Base-by-base conservation (phyloP, 345 rosid species). In the Zanthoxylum bungeanum region DNA sequence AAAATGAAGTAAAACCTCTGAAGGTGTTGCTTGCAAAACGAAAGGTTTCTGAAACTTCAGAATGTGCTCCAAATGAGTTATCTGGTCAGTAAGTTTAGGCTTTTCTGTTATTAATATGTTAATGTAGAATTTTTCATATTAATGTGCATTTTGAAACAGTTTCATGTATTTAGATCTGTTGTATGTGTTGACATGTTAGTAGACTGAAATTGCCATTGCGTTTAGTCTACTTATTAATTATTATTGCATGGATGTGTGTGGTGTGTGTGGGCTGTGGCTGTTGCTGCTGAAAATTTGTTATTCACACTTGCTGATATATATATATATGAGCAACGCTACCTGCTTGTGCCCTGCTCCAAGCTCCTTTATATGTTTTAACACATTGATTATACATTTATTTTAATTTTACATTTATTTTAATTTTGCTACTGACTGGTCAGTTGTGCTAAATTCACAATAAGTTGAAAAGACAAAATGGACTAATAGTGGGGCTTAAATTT, bases 1-100 rank as follows among this genome's bases (percentile, higher is more conserved):
- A 81, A 78, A 84, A 83, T 56, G 80, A 79, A 56, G 76, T 81
- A 74, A 73, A 78, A 47, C 71, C 27, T 53, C 49, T 83, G 9
- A 88, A 84, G 76, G 90, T 83, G 65, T 58, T 62, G 27, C 57
- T 62, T 31, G 74, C 70, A 19, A 79, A 79, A 34, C 78, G 49
- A 5, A 83, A 80, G 75, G 68, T 46, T 34, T 42, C 75, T 39
- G 79, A 73, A 60, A 64, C 67, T 24, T 42, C 73, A 3, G 84
- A 83, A 73, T 75, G 31, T 70, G 68, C 70, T 70, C 51, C 73
- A 40, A 64, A 47, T 7, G 83, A 85, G 68, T 69, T 69, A 75
- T 25, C 49, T 31, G 40, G 19, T 56, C 16, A 4, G 67, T 47
- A 61, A 60, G 68, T 27, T 28, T 9, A 4, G 21, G 44, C 9